phyloP scores from a whole-genome alignment of 306 rosid species.

The Leucaena leucocephala region DNA sequence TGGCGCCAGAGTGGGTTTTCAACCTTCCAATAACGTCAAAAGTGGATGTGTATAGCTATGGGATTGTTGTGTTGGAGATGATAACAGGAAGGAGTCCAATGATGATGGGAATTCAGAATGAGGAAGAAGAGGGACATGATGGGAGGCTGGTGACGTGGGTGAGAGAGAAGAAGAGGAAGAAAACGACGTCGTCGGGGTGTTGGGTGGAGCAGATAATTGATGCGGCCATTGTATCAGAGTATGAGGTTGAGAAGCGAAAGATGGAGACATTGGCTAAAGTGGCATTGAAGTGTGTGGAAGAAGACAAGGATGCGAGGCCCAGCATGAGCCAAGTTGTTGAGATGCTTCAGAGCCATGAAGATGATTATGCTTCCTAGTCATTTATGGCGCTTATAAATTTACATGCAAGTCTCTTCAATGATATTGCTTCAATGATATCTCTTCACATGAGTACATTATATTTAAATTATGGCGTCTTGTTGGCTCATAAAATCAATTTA shows the following conservation, averaged over 20 bases:
- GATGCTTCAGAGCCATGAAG: constrained; percentile 40
- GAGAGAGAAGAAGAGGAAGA: constrained; percentile 40
- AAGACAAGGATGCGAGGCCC: constrained; percentile 50
- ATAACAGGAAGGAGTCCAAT: constrained; percentile 42
- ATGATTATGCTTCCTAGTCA: not conserved
- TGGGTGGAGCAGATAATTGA: not conserved
- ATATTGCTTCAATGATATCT: not conserved
- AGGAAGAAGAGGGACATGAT: constrained; percentile 17
- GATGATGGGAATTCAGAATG: not conserved
- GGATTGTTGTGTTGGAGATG: constrained; percentile 45
- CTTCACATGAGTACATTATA: too few relatives aligned
- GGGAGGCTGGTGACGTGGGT: constrained; percentile 47
- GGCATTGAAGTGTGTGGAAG: constrained; percentile 51
- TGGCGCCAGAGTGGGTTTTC: constrained; percentile 40
- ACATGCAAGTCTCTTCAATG: not conserved
- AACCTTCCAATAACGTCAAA: constrained; percentile 50
- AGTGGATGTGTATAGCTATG: constrained; percentile 57
- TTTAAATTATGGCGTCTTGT: too few relatives aligned
- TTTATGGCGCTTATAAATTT: not conserved
- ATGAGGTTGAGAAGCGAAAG: not conserved
- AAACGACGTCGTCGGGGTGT: not conserved
- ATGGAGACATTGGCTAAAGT: constrained; percentile 40
- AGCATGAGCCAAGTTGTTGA: constrained; percentile 58
- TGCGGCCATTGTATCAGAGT: not conserved
- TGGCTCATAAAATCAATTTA: too few relatives aligned